These are phyloP conservation scores for Clarireedia paspali DNA, from an alignment of 2,329 filamentous ascomycete species.

Conservation along the genomic window DNA sequence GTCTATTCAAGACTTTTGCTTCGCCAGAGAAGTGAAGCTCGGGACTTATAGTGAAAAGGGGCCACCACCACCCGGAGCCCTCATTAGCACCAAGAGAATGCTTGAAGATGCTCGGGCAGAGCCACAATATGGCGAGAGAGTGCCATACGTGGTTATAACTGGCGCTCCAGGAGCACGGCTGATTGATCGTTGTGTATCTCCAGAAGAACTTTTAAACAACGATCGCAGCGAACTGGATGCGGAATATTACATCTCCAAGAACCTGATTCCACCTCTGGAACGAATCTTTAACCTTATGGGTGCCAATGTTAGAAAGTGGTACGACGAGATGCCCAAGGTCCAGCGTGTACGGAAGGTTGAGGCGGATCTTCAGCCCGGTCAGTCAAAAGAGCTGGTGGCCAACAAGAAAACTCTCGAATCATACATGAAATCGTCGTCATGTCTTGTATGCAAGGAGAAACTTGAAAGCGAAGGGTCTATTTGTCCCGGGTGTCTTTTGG, in stretches of 20 bases:
- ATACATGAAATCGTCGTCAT: conserved; percentile 80
- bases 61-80: conserved; percentile 73
- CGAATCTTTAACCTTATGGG: conserved; percentile 95
- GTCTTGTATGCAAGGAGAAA: conserved; percentile 59
- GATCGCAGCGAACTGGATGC: conserved; percentile 77
- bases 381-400: conserved; percentile 32
- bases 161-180: conserved; percentile 80
- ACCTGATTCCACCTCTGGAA: conserved; percentile 88
- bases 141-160: conserved; percentile 88
- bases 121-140: conserved; percentile 89
- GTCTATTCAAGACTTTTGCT: conserved; percentile 92
- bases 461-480: conserved; percentile 41
- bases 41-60: conserved; percentile 81
- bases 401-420: conserved; percentile 71
- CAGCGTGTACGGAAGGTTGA: conserved; percentile 57
- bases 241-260: conserved; percentile 96
- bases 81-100: conserved; percentile 83
- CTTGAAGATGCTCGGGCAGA: conserved; percentile 77
- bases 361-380: conserved; percentile 22
- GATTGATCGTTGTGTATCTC: conserved; percentile 83
- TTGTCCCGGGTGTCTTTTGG: conserved; percentile 48
- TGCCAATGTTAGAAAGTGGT: conserved; percentile 85
- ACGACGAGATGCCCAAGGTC: conserved; percentile 92
- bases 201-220: conserved; percentile 71
- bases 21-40: conserved; percentile 83